phyloP scores from a whole-genome alignment of 495 filamentous ascomycete species.

The Talaromyces ruber region DNA sequence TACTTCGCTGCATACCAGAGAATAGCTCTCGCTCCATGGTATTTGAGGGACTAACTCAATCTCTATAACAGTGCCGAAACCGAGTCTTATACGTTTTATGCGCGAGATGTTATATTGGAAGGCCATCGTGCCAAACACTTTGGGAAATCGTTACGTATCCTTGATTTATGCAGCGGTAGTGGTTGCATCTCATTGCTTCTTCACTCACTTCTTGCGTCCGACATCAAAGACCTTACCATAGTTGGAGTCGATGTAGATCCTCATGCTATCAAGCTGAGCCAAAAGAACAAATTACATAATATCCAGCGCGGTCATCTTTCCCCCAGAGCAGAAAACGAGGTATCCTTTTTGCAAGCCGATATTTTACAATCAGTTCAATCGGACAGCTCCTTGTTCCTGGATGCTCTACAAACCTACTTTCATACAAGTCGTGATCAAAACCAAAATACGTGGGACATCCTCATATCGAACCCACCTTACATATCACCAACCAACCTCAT shows the following conservation, averaged over 20 bases:
- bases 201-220: slow-evolving; percentile 40
- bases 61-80: slow-evolving; percentile 51
- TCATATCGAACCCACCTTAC: slow-evolving; percentile 89
- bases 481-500: slow-evolving; percentile 55
- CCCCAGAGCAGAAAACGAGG: slow-evolving; percentile 18
- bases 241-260: slow-evolving; percentile 32
- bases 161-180: slow-evolving; percentile 86
- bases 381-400: slow-evolving; percentile 8
- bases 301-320: slow-evolving; percentile 17
- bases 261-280: slow-evolving; percentile 52
- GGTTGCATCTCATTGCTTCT: slow-evolving; percentile 84
- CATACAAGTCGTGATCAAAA: background rate
- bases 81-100: slow-evolving; percentile 53
- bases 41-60: background rate
- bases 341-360: slow-evolving; percentile 46
- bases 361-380: slow-evolving; percentile 33
- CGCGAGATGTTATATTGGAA: slow-evolving; percentile 39
- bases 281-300: slow-evolving; percentile 51
- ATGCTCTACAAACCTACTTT: slow-evolving; percentile 7
- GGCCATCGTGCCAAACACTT: background rate
- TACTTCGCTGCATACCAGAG: background rate
- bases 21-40: background rate
- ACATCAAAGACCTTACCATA: slow-evolving; percentile 22
- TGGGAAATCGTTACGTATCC: slow-evolving; percentile 39
- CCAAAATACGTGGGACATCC: slow-evolving; percentile 46